Percentiles rank a stretch among this genome's conserved stretches.
Conservation (phyloP, 2,329 filamentous ascomycete genomes). For the Rutstroemia sydowiana region DNA sequence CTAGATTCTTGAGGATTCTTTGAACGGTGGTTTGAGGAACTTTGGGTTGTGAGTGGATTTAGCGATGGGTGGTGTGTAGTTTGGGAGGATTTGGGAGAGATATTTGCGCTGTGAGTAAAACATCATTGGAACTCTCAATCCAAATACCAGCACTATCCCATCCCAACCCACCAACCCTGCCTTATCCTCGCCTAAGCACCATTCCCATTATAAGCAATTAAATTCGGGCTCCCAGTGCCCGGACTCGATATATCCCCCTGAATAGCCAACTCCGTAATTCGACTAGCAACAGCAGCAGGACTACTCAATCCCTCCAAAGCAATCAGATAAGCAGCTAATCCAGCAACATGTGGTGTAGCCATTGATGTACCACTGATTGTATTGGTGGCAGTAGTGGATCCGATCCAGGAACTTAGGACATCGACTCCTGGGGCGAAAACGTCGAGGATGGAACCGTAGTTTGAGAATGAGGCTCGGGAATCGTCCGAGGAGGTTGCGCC, state of each 20-base stretch:
- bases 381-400: constrained; percentile 37
- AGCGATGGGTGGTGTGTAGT: too few relatives aligned
- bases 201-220: constrained; percentile 49
- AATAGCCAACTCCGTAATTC: constrained; percentile 33
- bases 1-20: too few relatives aligned
- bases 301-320: constrained; percentile 33
- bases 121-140: too few relatives aligned
- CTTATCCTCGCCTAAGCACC: too few relatives aligned
- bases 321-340: constrained; percentile 62
- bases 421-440: constrained; percentile 43
- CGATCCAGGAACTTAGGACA: constrained; percentile 42
- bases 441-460: constrained; percentile 43
- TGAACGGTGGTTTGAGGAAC: too few relatives aligned
- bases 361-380: constrained; percentile 54
- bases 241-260: constrained; percentile 36
- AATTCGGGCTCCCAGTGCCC: constrained; percentile 39
- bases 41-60: too few relatives aligned
- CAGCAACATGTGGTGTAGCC: constrained; percentile 57
- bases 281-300: constrained; percentile 33
- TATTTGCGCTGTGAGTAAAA: too few relatives aligned
- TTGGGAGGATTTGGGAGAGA: too few relatives aligned
- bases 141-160: too few relatives aligned
- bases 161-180: too few relatives aligned
- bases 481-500: constrained; percentile 39
- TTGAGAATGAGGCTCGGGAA: constrained; percentile 39